A percentile compares a stretch with the other conserved stretches of the same genome.
Conservation (phyloP, 2,329 filamentous ascomycete genomes). For the Penicillium polonicum region DNA sequence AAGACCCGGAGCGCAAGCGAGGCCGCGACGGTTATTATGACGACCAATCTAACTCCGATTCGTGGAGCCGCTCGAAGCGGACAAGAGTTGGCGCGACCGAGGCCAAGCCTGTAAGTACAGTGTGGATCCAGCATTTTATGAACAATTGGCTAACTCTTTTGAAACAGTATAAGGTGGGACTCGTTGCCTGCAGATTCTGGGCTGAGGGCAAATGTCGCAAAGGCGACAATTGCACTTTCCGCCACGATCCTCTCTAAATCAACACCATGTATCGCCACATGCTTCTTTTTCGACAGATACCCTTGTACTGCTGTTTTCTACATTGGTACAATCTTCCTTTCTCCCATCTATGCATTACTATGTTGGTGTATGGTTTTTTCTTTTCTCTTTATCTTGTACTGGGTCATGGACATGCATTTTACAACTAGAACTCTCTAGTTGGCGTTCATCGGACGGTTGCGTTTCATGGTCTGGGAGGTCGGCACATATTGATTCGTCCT, state of each 20-base stretch:
- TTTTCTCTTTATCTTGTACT: slow-evolving; percentile 4
- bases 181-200: slow-evolving; percentile 54
- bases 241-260: slow-evolving; percentile 40
- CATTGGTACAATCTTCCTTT: not conserved
- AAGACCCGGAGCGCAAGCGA: slow-evolving; percentile 45
- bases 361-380: not conserved
- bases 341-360: slow-evolving; percentile 7
- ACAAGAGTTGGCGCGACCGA: slow-evolving; percentile 17
- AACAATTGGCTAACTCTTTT: not conserved
- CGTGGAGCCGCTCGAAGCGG: slow-evolving; percentile 36
- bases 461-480: slow-evolving; percentile 3
- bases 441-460: slow-evolving; percentile 8
- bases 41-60: slow-evolving; percentile 30
- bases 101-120: slow-evolving; percentile 21
- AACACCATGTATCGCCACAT: not conserved
- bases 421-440: slow-evolving; percentile 8
- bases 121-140: slow-evolving; percentile 22
- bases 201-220: slow-evolving; percentile 55
- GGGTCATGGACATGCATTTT: slow-evolving; percentile 9
- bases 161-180: slow-evolving; percentile 43
- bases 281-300: slow-evolving; percentile 7
- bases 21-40: slow-evolving; percentile 38
- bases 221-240: slow-evolving; percentile 52
- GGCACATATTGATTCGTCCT: slow-evolving; percentile 3
- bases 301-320: not conserved